Conservation (phyloP, 805 yeast species). For the Ogataea trehaloabstinens region DNA sequence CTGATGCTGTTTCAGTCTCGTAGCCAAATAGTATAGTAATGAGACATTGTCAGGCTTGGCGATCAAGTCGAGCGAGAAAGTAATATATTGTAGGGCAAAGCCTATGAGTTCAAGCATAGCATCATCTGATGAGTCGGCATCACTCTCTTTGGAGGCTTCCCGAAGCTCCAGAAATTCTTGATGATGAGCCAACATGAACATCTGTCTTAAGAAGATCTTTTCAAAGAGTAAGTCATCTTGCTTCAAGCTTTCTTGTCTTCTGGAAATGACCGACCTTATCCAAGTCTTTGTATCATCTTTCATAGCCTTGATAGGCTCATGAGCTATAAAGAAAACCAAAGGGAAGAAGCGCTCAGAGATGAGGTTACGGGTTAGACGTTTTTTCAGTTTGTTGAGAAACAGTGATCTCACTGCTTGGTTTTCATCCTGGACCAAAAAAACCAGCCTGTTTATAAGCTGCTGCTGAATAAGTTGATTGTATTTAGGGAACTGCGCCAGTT, state of each 20-base stretch:
- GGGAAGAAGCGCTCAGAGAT: slow-evolving; percentile 69
- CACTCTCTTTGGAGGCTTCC: slow-evolving; percentile 18
- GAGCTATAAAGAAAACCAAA: slow-evolving; percentile 68
- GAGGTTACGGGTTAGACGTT: slow-evolving; percentile 45
- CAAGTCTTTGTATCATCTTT: slow-evolving; percentile 59
- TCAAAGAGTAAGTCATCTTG: slow-evolving; percentile 55
- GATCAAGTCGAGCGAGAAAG: slow-evolving; percentile 57
- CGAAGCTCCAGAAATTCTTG: slow-evolving; percentile 53
- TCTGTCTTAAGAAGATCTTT: slow-evolving; percentile 59
- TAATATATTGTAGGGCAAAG: slow-evolving; percentile 58
- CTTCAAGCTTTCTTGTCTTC: slow-evolving; percentile 28
- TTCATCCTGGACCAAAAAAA: slow-evolving; percentile 67
- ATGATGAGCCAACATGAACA: slow-evolving; percentile 74
- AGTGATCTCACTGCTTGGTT: slow-evolving; percentile 51
- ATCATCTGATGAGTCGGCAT: slow-evolving; percentile 7
- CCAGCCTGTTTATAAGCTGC: slow-evolving; percentile 48
- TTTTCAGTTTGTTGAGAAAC: slow-evolving; percentile 51
- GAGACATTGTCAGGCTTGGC: slow-evolving; percentile 68
- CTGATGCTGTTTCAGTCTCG: slow-evolving; percentile 73
- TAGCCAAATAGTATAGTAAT: slow-evolving; percentile 69
- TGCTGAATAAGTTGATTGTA: slow-evolving; percentile 55
- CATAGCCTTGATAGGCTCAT: slow-evolving; percentile 61
- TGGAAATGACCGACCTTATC: slow-evolving; percentile 59
- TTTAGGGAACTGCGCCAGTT: slow-evolving; percentile 55
- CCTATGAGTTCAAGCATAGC: slow-evolving; percentile 40